Conservation (phyloP, 2,329 filamentous ascomycete species). For the Monosporascus ibericus region DNA sequence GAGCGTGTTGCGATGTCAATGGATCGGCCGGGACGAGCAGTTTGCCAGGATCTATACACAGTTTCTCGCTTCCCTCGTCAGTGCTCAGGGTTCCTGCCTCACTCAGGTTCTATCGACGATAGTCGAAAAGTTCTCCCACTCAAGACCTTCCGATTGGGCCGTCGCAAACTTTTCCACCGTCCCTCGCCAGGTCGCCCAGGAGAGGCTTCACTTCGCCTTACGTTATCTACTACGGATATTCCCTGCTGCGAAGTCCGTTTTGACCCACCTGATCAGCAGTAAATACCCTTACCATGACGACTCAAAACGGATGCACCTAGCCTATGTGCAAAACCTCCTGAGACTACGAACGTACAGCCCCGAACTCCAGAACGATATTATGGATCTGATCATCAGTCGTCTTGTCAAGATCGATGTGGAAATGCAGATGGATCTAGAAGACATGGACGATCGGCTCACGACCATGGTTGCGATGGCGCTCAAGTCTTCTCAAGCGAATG, state of each 20-base stretch:
- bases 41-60: constrained; percentile 63
- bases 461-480: constrained; percentile 61
- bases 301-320: constrained; percentile 69
- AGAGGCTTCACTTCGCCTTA: constrained; percentile 69
- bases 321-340: constrained; percentile 83
- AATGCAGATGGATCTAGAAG: constrained; percentile 88
- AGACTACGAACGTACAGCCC: constrained; percentile 71
- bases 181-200: constrained; percentile 57
- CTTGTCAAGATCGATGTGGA: constrained; percentile 93
- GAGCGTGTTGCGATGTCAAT: constrained; percentile 54
- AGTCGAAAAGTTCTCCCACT: constrained; percentile 66
- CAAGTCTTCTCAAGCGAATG: constrained; percentile 31
- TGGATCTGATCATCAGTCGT: constrained; percentile 77
- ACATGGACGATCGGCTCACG: constrained; percentile 82
- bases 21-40: constrained; percentile 58
- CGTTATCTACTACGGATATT: constrained; percentile 74
- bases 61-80: constrained; percentile 67
- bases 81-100: constrained; percentile 75
- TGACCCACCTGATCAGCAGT: constrained; percentile 59
- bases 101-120: constrained; percentile 71
- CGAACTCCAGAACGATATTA: constrained; percentile 70
- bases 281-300: constrained; percentile 76
- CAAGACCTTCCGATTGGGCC: constrained; percentile 37
- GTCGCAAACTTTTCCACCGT: constrained; percentile 53
- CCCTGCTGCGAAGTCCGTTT: constrained; percentile 66